Conservation (phyloP, 495 filamentous ascomycete species). For the Aspergillus homomorphus region DNA sequence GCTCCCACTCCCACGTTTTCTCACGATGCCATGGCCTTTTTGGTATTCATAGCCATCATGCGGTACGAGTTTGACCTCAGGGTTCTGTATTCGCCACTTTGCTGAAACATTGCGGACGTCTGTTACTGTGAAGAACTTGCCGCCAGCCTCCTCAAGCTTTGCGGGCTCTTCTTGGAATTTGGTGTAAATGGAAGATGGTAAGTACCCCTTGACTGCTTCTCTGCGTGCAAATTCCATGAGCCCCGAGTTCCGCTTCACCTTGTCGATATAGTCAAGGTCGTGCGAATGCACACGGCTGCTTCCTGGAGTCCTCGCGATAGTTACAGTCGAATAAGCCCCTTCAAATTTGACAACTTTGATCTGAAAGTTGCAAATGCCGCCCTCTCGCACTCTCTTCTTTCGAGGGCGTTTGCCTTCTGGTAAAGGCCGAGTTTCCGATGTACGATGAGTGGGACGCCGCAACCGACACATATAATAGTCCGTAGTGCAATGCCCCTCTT, state of each 20-base stretch:
- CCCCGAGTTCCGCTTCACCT: constrained; percentile 50
- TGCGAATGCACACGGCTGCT: constrained; percentile 46
- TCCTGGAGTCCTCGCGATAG: constrained; percentile 39
- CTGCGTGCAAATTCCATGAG: constrained; percentile 50
- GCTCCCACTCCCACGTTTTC: constrained; percentile 21
- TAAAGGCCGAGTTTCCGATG: constrained; percentile 42
- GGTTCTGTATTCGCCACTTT: constrained; percentile 51
- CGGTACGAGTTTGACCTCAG: constrained; percentile 43
- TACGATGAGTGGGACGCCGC: constrained; percentile 42
- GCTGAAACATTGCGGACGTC: constrained; percentile 52
- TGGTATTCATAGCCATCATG: constrained; percentile 53
- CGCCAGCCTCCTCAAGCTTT: constrained; percentile 48
- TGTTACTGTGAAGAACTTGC: constrained; percentile 47
- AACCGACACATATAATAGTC: constrained; percentile 54
- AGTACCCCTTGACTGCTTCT: constrained; percentile 50
- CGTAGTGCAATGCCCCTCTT: constrained; percentile 47
- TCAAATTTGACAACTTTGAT: constrained; percentile 51
- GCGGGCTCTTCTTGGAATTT: constrained; percentile 49
- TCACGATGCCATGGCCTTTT: constrained; percentile 50
- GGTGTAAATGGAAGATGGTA: constrained; percentile 51
- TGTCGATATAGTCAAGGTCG: constrained; percentile 51
- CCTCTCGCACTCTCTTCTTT: constrained; percentile 50
- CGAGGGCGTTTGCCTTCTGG: constrained; percentile 51
- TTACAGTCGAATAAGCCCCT: constrained; percentile 45
- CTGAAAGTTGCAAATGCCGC: constrained; percentile 50